Evolutionary conservation across 345 rosid species (phyloP).

Genomic region (Syzygium grande): DNA sequence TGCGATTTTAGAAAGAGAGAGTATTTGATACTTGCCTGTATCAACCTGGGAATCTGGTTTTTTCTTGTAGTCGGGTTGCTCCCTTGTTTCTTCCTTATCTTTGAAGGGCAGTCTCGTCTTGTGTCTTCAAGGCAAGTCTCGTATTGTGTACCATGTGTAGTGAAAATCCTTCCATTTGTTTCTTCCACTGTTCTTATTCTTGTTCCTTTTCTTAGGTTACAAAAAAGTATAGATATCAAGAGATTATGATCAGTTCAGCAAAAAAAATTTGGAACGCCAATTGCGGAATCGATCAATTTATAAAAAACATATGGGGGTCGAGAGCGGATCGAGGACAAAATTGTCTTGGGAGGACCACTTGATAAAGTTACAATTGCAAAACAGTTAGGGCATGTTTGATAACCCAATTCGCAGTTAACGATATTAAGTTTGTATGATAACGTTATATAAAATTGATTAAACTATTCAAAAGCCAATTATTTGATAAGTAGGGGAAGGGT

Average conservation of each 20-base stretch:
- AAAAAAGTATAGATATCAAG: not conserved
- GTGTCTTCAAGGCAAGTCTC: not conserved
- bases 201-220: not conserved
- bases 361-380: not conserved
- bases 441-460: not conserved
- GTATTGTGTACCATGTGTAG: not conserved
- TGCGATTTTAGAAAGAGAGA: not conserved
- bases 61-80: not conserved
- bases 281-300: not conserved
- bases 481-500: not conserved
- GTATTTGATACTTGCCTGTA: not conserved
- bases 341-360: not conserved
- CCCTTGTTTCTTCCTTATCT: not conserved
- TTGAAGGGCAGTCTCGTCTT: not conserved
- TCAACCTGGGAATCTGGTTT: not conserved
- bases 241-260: not conserved
- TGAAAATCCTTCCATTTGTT: not conserved
- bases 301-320: not conserved
- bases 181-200: not conserved
- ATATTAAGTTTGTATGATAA: not conserved
- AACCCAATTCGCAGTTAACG: not conserved
- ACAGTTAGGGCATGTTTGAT: not conserved
- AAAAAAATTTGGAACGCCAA: not conserved
- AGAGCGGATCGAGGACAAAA: not conserved
- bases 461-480: not conserved